Evolutionary conservation across 1,284 basidiomycete genomes (phyloP).

Genomic region (Marasmius fiardii): DNA sequence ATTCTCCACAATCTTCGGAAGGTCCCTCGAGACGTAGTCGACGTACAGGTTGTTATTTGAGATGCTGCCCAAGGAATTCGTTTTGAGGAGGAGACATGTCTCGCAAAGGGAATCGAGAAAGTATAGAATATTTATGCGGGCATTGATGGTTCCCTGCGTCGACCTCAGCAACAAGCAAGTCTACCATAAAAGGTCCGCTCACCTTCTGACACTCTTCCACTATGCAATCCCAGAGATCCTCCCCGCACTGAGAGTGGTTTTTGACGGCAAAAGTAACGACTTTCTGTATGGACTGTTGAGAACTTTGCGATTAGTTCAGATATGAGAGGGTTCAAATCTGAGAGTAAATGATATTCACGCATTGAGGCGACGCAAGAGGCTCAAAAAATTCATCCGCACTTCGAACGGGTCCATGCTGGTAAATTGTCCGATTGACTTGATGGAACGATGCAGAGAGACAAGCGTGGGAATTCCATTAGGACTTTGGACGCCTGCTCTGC

Average conservation of each 20-base stretch:
- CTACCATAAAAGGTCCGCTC: slow-evolving; percentile 12
- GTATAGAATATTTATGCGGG: slow-evolving; percentile 90
- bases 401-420: slow-evolving; percentile 84
- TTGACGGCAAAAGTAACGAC: slow-evolving; percentile 86
- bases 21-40: slow-evolving; percentile 70
- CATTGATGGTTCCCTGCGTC: slow-evolving; percentile 78
- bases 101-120: slow-evolving; percentile 89
- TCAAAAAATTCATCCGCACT: slow-evolving; percentile 83
- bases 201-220: slow-evolving; percentile 88
- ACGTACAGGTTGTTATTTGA: slow-evolving; percentile 61
- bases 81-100: slow-evolving; percentile 64
- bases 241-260: slow-evolving; percentile 77
- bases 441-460: neutral
- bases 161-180: neutral
- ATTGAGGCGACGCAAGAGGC: slow-evolving; percentile 68
- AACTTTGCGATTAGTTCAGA: slow-evolving; percentile 42
- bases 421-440: neutral
- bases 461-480: neutral
- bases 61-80: slow-evolving; percentile 42
- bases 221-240: slow-evolving; percentile 94
- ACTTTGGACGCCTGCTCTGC: too few species aligned
- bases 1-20: slow-evolving; percentile 71
- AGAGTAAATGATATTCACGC: slow-evolving; percentile 54
- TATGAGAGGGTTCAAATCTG: slow-evolving; percentile 15
- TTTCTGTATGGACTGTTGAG: slow-evolving; percentile 89